Evolutionary conservation across 2,329 filamentous ascomycete genomes (phyloP).

Genomic region (Colletotrichum sp.): DNA sequence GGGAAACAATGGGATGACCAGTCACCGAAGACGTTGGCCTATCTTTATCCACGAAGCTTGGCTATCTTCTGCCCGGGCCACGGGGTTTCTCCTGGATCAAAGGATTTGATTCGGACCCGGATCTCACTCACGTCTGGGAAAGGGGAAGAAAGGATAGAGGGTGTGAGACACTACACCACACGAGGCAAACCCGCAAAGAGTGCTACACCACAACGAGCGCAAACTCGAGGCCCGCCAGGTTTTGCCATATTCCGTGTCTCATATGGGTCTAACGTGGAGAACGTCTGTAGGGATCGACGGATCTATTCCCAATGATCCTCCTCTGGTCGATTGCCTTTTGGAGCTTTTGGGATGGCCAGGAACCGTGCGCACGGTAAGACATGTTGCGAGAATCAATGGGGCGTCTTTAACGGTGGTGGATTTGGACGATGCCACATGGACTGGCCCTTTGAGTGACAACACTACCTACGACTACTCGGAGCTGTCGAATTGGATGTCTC

Average conservation of each 20-base stretch:
- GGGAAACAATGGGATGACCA: not conserved
- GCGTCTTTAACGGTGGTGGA: not conserved
- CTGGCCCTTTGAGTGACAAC: not conserved
- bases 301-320: not conserved
- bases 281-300: constrained; percentile 4
- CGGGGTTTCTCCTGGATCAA: not conserved
- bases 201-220: not conserved
- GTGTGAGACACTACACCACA: constrained; percentile 3
- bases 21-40: not conserved
- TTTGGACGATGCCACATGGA: not conserved
- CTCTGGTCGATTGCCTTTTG: not conserved
- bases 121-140: not conserved
- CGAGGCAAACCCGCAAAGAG: not conserved
- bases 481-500: not conserved
- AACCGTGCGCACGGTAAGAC: constrained; percentile 1
- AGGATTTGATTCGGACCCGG: not conserved
- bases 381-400: not conserved
- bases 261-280: constrained; percentile 3
- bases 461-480: not conserved
- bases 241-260: not conserved
- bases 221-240: not conserved
- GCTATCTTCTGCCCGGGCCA: not conserved
- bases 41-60: not conserved
- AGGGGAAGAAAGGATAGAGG: not conserved
- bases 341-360: not conserved